Conservation (phyloP, 192 early-diverging fungal species). For the Backusella sp. region DNA sequence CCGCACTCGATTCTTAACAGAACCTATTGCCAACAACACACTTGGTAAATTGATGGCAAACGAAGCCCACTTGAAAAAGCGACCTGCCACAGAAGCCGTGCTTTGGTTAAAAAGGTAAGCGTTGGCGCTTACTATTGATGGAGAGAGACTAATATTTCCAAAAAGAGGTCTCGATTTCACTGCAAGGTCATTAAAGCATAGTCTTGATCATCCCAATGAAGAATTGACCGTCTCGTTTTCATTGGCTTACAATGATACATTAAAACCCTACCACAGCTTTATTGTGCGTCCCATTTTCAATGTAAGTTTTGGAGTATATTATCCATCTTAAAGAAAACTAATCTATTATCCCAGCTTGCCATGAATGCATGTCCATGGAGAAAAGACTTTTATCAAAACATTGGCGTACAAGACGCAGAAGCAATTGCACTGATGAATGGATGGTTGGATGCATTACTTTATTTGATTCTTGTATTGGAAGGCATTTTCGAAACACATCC, state of each 20-base stretch:
- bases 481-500: conserved; percentile 46
- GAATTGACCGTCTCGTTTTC: conserved; percentile 67
- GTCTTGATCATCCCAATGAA: conserved; percentile 46
- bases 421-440: conserved; percentile 55
- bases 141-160: too few species aligned
- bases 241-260: conserved; percentile 61
- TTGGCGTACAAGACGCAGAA: conserved; percentile 62
- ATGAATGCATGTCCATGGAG: conserved; percentile 91
- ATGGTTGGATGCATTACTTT: conserved; percentile 75
- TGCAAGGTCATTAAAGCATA: conserved; percentile 57
- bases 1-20: conserved; percentile 56
- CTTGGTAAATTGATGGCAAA: conserved; percentile 74
- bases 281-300: conserved; percentile 62
- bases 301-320: conserved; percentile 29
- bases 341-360: conserved; percentile 48
- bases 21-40: conserved; percentile 67
- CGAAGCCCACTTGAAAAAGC: conserved; percentile 70
- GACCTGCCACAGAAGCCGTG: conserved; percentile 84
- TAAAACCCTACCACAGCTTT: conserved; percentile 63
- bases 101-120: conserved; percentile 80
- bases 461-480: conserved; percentile 60
- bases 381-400: conserved; percentile 78
- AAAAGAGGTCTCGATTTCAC: conserved; percentile 74
- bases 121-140: too few species aligned
- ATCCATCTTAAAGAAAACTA: background rate